Evolutionary conservation across 768 basidiomycete genomes (phyloP), one percentile per base, ranked within the genome.

Genomic region (Tephrocybe sp.): DNA sequence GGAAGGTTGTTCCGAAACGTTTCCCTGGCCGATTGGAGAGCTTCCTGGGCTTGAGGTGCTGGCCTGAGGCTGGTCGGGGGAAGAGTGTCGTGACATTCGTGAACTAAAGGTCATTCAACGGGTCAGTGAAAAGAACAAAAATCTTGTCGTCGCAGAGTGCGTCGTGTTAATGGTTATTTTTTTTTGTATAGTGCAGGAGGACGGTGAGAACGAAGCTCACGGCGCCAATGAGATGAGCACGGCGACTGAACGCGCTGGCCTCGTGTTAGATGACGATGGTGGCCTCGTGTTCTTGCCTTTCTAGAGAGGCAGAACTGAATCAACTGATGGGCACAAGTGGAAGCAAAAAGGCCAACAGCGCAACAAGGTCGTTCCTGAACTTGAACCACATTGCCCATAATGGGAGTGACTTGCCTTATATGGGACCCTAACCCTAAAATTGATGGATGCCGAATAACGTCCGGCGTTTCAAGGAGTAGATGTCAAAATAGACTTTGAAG

Each of bases 281-380:
- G 60, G 70, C 76, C 76, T 78, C 77, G 77, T 78, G 77, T 70
- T 58, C 65, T 68, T 71, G 65, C 65, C 72, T 74, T 63, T 70
- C 68, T 65, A 62, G 67, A 62, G 67, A 69, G 62, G 61, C 62
- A 57, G 58, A 44, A 51, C 22, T 10, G 57, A 54, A 53, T 41
- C 54, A 52, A 55, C 35, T 53, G 55, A 54, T 55, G 62, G 26
- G 57, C 49, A n/a, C n/a, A n/a, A 43, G 57, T 55, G 55, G 54
- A 51, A 58, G 51, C 39, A 59, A 53, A 55, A 51, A 48, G 36
- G 35, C 53, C 53, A 57, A 50, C 44, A 26, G 54, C 48, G 49
- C 41, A 50, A 51, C 39, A 33, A n/a, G 46, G 23, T 51, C 40
- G 63, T 64, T 55, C 62, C 63, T 66, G 59, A 60, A 63, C 19